Conservation (phyloP, 2,329 filamentous ascomycete genomes). For the Metarhizium anisopliae region DNA sequence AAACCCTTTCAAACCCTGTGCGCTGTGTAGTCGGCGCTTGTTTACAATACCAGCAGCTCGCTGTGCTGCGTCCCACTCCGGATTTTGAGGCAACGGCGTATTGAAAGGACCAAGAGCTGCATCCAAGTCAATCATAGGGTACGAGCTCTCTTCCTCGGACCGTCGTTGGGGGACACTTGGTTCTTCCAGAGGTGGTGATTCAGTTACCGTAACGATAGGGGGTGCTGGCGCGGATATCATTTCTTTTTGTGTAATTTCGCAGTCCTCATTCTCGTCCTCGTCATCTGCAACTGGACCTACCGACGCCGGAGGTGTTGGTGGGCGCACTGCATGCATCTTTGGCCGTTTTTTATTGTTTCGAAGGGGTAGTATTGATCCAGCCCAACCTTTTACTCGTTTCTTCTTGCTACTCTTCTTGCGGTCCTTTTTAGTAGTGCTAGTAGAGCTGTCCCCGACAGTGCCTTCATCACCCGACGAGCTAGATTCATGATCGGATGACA, state of each 20-base stretch:
- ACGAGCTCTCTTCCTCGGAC: slow-evolving; percentile 54
- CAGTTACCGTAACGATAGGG: slow-evolving; percentile 33
- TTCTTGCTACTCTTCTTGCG: slow-evolving; percentile 29
- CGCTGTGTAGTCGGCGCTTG: slow-evolving; percentile 68
- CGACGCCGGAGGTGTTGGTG: slow-evolving; percentile 38
- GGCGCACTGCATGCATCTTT: slow-evolving; percentile 28
- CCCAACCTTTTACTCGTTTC: slow-evolving; percentile 70
- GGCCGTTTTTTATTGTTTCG: slow-evolving; percentile 38
- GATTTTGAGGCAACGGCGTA: slow-evolving; percentile 57
- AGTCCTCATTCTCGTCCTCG: slow-evolving; percentile 17
- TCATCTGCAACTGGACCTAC: slow-evolving; percentile 18
- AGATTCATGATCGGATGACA: slow-evolving; percentile 27
- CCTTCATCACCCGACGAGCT: slow-evolving; percentile 17
- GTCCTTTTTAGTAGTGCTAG: slow-evolving; percentile 17
- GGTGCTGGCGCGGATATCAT: slow-evolving; percentile 19
- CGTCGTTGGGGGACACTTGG: slow-evolving; percentile 16
- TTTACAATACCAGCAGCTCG: slow-evolving; percentile 41
- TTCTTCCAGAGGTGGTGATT: slow-evolving; percentile 23
- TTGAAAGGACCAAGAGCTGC: slow-evolving; percentile 89
- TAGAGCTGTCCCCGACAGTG: slow-evolving; percentile 11
- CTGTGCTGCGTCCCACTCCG: slow-evolving; percentile 60
- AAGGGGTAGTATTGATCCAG: slow-evolving; percentile 56
- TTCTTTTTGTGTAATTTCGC: slow-evolving; percentile 10
- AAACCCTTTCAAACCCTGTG: slow-evolving; percentile 61
- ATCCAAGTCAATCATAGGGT: slow-evolving; percentile 86